Conservation (phyloP, 768 basidiomycete species). For the Hygrophoropsis aurantiaca region DNA sequence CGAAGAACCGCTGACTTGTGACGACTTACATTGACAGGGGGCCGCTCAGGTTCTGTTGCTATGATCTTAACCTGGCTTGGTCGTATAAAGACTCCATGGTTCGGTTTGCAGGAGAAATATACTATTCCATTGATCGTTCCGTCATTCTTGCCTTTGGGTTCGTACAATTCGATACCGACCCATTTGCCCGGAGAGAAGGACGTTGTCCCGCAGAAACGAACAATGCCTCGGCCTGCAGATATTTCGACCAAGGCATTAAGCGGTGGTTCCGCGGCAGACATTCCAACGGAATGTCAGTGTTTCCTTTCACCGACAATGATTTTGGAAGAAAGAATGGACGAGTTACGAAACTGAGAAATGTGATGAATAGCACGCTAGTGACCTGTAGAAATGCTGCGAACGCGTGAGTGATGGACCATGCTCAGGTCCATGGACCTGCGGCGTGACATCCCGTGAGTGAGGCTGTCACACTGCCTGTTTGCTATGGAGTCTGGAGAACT, state of each 20-base stretch:
- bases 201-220: conserved; percentile 84
- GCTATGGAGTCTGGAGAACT: no score
- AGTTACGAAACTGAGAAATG: conserved; percentile 8
- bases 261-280: conserved; percentile 42
- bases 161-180: conserved; percentile 89
- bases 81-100: conserved; percentile 87
- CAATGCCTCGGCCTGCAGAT: conserved; percentile 76
- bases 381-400: neutral
- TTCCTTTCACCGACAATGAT: conserved; percentile 1
- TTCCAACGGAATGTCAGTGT: conserved; percentile 13
- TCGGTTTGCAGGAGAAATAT: conserved; percentile 80
- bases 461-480: no score
- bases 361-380: neutral
- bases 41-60: conserved; percentile 33
- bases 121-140: conserved; percentile 75
- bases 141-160: conserved; percentile 92
- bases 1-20: neutral
- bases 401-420: neutral
- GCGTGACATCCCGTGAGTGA: no score
- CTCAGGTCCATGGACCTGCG: no score
- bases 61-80: conserved; percentile 78
- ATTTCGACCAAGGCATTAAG: conserved; percentile 80
- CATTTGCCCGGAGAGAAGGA: conserved; percentile 88
- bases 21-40: conserved; percentile 22
- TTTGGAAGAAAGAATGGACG: conserved; percentile 1